Evolutionary conservation across 2,329 filamentous ascomycete species (phyloP).

Genomic region (Trichoderma aggressivum): DNA sequence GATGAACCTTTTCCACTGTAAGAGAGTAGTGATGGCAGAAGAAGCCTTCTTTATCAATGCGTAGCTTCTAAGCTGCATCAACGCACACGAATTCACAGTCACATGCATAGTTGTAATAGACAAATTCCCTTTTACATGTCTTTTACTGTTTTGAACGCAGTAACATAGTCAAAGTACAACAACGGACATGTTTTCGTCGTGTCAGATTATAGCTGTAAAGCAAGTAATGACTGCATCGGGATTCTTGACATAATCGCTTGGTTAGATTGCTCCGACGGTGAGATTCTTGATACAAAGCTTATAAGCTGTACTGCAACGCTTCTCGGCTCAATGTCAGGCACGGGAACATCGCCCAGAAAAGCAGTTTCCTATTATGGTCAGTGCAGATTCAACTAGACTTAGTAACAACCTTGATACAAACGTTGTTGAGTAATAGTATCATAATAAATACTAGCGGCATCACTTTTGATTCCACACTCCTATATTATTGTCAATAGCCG

Average conservation of each 20-base stretch:
- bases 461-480: not conserved
- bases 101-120: too few relatives aligned
- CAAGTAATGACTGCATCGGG: not conserved
- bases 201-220: not conserved
- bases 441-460: not conserved
- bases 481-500: not conserved
- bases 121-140: not conserved
- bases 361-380: not conserved
- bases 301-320: not conserved
- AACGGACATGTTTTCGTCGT: not conserved
- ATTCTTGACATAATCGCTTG: not conserved
- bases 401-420: not conserved
- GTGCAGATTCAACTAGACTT: not conserved
- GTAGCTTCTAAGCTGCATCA: too few relatives aligned
- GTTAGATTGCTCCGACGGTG: not conserved
- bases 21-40: not conserved
- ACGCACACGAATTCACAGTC: too few relatives aligned
- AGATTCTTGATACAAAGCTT: not conserved
- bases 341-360: not conserved
- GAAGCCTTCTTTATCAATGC: not conserved
- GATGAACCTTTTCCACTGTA: fast-evolving
- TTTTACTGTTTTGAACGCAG: not conserved
- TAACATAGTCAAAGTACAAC: not conserved
- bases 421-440: not conserved
- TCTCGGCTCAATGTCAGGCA: not conserved